Evolutionary conservation across 768 basidiomycete genomes (phyloP), one percentile per base, ranked within the genome.

Genomic region (Psilocybe tampanensis): DNA sequence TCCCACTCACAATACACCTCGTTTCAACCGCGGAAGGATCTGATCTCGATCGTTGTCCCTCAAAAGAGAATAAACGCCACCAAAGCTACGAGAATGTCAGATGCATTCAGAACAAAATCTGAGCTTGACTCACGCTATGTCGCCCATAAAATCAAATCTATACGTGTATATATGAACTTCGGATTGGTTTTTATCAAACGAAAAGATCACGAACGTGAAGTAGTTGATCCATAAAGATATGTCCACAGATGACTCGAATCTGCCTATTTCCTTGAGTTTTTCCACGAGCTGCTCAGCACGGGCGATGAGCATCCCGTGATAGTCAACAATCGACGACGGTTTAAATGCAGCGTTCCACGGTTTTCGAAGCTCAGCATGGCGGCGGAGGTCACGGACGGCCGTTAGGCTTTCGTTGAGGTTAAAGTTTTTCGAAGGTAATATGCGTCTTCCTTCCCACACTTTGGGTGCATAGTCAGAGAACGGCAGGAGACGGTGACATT

Each of bases 291-390:
- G 73, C 5, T 54, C 55, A 2, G 67, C 60, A 17, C 64, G 59
- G 21, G 55, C 52, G 29, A 53, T 19, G 17, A 72, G 48, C 32
- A 70, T 61, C 0, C 58, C 63, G 18, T 67, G 58, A 41, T 72
- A 71, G 13, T 62, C 57, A 18, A 67, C 67, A 17, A 79, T 36
- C 17, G 76, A 66, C 7, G 66, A 64, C 3, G 72, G 60, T 24
- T 66, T 72, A 56, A 80, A 74, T 0, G 71, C 76, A 2, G 69
- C 58, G 43, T 73, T 73, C 78, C 78, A 79, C 32, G 73, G 62
- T 42, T 70, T 71, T 3, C 79, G 70, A 12, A 75, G 70, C 29
- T 70, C 65, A 0, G 73, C 66, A 45, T 81, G 79, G 17, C 65
- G 63, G 13, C 71, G 61, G 11, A 67, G 63, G 61, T 76, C 68